Conservation (phyloP, 306 rosid genomes). For the Dalbergia cultrata region DNA sequence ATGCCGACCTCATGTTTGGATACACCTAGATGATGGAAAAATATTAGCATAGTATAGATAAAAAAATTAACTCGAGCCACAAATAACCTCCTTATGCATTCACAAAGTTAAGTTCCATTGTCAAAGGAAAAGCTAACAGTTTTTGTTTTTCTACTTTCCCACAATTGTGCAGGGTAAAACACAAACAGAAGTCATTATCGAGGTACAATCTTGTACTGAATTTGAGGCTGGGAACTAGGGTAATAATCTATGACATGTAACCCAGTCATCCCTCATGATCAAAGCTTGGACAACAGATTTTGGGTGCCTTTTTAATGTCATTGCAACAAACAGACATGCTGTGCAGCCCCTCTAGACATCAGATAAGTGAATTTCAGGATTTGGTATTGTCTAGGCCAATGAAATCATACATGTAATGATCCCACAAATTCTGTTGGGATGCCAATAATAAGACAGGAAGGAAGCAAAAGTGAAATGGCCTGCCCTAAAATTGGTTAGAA, state of each 20-base stretch:
- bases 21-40: constrained; percentile 67
- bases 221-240: constrained; percentile 19
- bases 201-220: background rate
- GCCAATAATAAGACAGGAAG: constrained; percentile 3
- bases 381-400: constrained; percentile 20
- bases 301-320: background rate
- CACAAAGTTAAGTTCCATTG: constrained; percentile 9
- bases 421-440: background rate
- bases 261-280: background rate
- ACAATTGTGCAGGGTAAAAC: constrained; percentile 35
- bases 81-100: background rate
- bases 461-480: constrained; percentile 21
- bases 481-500: constrained; percentile 29
- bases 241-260: constrained; percentile 25
- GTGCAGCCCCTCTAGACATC: constrained; percentile 17
- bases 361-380: constrained; percentile 4
- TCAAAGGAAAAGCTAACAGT: constrained; percentile 3
- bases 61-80: background rate
- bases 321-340: constrained; percentile 37
- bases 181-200: background rate
- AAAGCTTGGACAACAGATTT: constrained; percentile 4
- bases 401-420: constrained; percentile 16
- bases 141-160: background rate
- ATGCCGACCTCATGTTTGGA: constrained; percentile 93
- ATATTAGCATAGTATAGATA: constrained; percentile 34